Base-by-base conservation (phyloP, 2,329 filamentous ascomycete genomes). In the Xylariaceae sp. region DNA sequence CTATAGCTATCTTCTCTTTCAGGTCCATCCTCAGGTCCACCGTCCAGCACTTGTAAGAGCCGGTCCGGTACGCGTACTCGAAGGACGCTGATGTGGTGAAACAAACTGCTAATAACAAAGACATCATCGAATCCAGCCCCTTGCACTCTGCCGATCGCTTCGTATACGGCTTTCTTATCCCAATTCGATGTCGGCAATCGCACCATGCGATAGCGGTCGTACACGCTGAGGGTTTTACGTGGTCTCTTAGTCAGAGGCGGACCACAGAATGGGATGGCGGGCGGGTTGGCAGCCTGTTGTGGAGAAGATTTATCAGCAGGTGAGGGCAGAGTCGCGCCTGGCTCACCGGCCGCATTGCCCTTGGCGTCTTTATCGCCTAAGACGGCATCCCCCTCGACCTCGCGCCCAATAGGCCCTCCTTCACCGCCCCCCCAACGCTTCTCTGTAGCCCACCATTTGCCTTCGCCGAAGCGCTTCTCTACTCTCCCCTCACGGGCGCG, bases 151-250 rank as follows among this genome's bases (percentile, higher is more conserved):
- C 80, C 80, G 46, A 85, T 77, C 19, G 79, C 71, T 49, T 70
- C 63, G 58, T 83, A 84, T 25, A 71, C 68, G 22, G 75, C 72
- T 64, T 81, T 82, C 47, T 68, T 70, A 56, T 85, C 81, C 81
- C 81, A 85, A 19, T 72, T 75, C 6, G 72, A 66, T 8, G 75
- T 64, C 0, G 81, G 80, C 7, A 75, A 76, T 2, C 77, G 71
- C 36, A 84, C 69, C 71, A 79, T 82, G 45, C 81, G 74, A 63
- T 84, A 84, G 54, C 72, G 77, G 58, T 84, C 80, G 58, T 83
- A 84, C 37, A 82, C 72, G 49, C 71, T 73, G 60, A 78, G 64
- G 41, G 71, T 78, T 61, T 76, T 80, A 48, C 77, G 73, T 29
- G 73, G 63, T 50, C 73, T 78, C 61, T 79, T 79, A 27, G 56